These are phyloP conservation scores for Sporothrix globosa DNA, from an alignment of 2,329 filamentous ascomycete species.

Conservation along the genomic window DNA sequence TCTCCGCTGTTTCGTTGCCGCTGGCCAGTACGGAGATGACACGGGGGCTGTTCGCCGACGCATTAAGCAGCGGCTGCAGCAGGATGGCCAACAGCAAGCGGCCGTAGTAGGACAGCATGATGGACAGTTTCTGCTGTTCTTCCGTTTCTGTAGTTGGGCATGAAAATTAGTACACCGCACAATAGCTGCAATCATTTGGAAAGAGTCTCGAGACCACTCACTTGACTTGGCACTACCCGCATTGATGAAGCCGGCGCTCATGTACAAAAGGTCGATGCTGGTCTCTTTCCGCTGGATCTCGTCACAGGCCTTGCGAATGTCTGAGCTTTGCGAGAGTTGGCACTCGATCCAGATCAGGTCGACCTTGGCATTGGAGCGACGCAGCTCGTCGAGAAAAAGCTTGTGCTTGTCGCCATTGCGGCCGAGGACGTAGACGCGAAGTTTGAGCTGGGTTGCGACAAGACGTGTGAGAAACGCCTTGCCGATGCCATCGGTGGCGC, in stretches of 20 bases:
- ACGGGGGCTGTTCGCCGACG: slow-evolving; percentile 23
- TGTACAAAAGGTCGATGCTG: slow-evolving; percentile 25
- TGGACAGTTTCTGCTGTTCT: neutral
- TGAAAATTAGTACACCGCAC: neutral
- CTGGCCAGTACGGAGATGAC: slow-evolving; percentile 21
- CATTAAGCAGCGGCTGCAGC: slow-evolving; percentile 20
- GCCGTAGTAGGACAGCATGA: slow-evolving; percentile 25
- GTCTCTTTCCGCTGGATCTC: slow-evolving; percentile 7
- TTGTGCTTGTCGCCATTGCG: slow-evolving; percentile 27
- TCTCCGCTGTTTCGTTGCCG: slow-evolving; percentile 18
- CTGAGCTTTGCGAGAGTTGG: slow-evolving; percentile 14
- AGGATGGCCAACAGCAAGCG: neutral
- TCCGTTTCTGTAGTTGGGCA: neutral
- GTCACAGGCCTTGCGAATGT: neutral
- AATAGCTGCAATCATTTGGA: too few relatives aligned
- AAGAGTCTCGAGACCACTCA: neutral
- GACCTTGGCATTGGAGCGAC: slow-evolving; percentile 2
- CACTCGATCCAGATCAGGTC: slow-evolving; percentile 25
- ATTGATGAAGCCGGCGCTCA: slow-evolving; percentile 26
- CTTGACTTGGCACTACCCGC: slow-evolving; percentile 1
- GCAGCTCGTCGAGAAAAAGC: slow-evolving; percentile 21
- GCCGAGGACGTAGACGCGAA: slow-evolving; percentile 20
- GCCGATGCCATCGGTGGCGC: slow-evolving; percentile 26
- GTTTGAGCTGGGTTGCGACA: slow-evolving; percentile 18
- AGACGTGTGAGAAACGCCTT: slow-evolving; percentile 24